phyloP scores from a whole-genome alignment of 768 basidiomycete species.

The Rubroboletus pulcherrimus region DNA sequence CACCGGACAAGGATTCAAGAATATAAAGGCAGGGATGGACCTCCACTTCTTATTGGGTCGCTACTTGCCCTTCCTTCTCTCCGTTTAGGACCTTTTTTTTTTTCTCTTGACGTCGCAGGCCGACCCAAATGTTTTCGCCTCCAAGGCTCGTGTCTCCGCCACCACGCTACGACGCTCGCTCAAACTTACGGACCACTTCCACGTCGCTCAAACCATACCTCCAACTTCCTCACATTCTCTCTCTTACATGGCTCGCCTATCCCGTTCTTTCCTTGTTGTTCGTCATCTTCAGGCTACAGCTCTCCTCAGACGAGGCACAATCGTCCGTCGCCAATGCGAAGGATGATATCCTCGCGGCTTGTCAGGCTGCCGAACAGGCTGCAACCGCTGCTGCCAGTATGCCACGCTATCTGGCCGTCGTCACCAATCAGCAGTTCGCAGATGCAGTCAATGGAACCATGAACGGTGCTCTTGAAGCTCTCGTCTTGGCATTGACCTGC shows the following conservation, averaged over 20 bases:
- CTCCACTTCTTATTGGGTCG: conserved; percentile 13
- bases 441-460: conserved; percentile 78
- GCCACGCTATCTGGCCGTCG: conserved; percentile 83
- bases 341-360: conserved; percentile 73
- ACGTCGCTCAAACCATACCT: conserved; percentile 75
- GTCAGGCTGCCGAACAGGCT: conserved; percentile 79
- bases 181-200: conserved; percentile 25
- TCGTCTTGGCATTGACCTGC: conserved; percentile 71
- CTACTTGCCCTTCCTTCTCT: conserved; percentile 4
- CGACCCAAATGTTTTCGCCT: conserved; percentile 34
- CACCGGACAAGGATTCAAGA: conserved; percentile 3
- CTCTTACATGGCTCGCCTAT: conserved; percentile 88
- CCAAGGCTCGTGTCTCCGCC: conserved; percentile 40
- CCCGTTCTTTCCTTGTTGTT: conserved; percentile 87
- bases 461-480: conserved; percentile 67
- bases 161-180: conserved; percentile 55
- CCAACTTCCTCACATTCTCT: conserved; percentile 75
- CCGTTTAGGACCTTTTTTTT: conserved; percentile 10
- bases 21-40: conserved; percentile 25
- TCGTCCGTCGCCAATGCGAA: conserved; percentile 68
- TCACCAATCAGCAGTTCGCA: conserved; percentile 76
- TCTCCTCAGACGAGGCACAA: conserved; percentile 69
- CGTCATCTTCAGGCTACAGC: conserved; percentile 76
- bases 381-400: conserved; percentile 80
- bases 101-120: conserved; percentile 33